Percentiles rank a stretch among this genome's conserved stretches.
These are phyloP conservation scores for Primulina huaijiensis DNA, from an alignment of 257 asterid species.

Conservation along the genomic window DNA sequence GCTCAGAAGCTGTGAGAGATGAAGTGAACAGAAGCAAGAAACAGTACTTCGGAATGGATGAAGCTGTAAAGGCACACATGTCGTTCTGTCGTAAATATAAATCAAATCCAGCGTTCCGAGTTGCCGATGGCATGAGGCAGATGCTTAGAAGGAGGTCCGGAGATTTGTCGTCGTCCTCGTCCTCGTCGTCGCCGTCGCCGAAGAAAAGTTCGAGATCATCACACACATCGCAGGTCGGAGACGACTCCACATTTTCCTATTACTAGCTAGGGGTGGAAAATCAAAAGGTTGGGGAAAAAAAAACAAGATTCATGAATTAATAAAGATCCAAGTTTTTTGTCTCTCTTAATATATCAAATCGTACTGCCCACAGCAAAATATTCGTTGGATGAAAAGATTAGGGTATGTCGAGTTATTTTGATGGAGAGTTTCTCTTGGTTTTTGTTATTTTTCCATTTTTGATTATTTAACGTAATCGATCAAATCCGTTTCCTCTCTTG, in stretches of 20 bases:
- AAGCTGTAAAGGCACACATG: constrained; percentile 88
- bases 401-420: background rate
- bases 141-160: constrained; percentile 67
- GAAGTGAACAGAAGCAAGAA: constrained; percentile 56
- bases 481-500: background rate
- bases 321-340: background rate
- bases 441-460: background rate
- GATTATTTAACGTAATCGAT: background rate
- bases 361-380: background rate
- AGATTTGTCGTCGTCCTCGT: constrained; percentile 31
- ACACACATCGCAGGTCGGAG: constrained; percentile 56
- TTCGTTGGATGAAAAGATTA: background rate
- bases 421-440: constrained; percentile 10
- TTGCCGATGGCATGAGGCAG: constrained; percentile 90
- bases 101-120: constrained; percentile 69
- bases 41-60: constrained; percentile 39
- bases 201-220: constrained; percentile 62
- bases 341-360: background rate
- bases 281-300: background rate
- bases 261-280: constrained; percentile 20
- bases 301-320: constrained; percentile 23
- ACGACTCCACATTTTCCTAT: constrained; percentile 42
- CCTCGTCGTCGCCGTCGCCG: constrained; percentile 32
- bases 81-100: constrained; percentile 70
- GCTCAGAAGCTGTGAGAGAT: constrained; percentile 87